Evolutionary conservation across 1,139 yeast genomes (phyloP), one percentile per base, ranked within the genome.

Genomic region (Suhomyces anneliseae): DNA sequence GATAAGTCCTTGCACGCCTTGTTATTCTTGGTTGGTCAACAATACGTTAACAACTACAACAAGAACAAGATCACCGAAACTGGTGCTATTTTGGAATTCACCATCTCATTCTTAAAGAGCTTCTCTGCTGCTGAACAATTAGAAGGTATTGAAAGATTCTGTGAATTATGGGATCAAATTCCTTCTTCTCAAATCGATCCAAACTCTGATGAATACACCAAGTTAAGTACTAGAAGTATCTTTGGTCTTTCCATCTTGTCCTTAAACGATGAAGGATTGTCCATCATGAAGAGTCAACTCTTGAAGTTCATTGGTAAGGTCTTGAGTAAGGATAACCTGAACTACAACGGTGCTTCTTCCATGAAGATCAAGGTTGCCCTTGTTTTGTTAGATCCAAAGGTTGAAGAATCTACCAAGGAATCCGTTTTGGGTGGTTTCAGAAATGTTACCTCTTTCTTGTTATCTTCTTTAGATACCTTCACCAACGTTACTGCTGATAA

Each of bases 11-110:
- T 92, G 55, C 89, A 87, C 56, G 74, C 87, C 44, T 78, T 93
- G 42, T 67, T 92, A 54, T 85, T 89, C 59, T 76, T 93, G 57
- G 78, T 92, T 58, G 93, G 95, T 39, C 89, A 82, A 58, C 95
- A 89, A 62, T 88, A 80, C 60, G 79, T 85, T 8, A 73, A 72
- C 40, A 75, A 82, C 40, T 66, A 75, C 41, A 61, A 68, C 34
- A 81, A 79, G 57, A 80, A 82, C 55, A 87, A 83, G 61, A 63
- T 72, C 44, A 78, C 82, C 42, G 97, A 89, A 48, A 80, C 89
- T 31, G 77, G 79, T 51, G 73, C 85, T 1, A 68, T 87, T 40
- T 69, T 83, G 47, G 96, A 88, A 53, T 93, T 93, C 63, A 75
- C 87, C 2, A 76, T 82, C 29, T 72, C 88, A 0, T 86, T 90